phyloP scores from a whole-genome alignment of 805 yeast species.

The Grigorovia jiainica region DNA sequence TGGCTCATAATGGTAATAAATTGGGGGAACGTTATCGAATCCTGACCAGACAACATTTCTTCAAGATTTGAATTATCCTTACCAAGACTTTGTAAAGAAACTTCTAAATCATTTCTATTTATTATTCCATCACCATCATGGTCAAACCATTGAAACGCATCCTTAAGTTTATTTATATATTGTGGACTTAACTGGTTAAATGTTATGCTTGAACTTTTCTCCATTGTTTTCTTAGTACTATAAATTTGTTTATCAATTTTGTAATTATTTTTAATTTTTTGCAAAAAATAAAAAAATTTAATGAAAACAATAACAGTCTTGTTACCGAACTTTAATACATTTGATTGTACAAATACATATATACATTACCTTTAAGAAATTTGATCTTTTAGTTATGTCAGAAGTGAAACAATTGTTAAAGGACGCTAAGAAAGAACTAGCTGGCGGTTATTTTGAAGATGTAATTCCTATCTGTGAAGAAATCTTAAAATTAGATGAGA shows the following conservation, averaged over 20 bases:
- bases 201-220: conserved; percentile 25
- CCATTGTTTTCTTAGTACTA: too few relatives aligned
- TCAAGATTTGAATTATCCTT: conserved; percentile 33
- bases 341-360: not conserved
- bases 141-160: conserved; percentile 73
- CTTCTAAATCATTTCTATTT: conserved; percentile 43
- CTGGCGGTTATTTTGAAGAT: conserved; percentile 48
- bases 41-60: conserved; percentile 37
- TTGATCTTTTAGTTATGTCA: too few relatives aligned
- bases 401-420: conserved; percentile 32
- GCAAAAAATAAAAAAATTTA: too few relatives aligned
- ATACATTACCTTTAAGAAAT: too few relatives aligned
- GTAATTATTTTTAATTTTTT: too few relatives aligned
- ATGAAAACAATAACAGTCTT: too few relatives aligned
- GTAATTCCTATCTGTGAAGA: conserved; percentile 49
- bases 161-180: conserved; percentile 57
- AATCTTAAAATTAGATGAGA: conserved; percentile 45
- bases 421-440: conserved; percentile 43
- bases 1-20: conserved; percentile 55
- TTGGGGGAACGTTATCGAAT: conserved; percentile 47
- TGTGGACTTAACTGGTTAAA: conserved; percentile 43
- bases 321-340: too few relatives aligned
- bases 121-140: conserved; percentile 69
- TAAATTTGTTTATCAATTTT: too few relatives aligned
- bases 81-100: conserved; percentile 45